Evolutionary conservation across 345 rosid genomes (phyloP).

Genomic region (Gossypioides kirkii): DNA sequence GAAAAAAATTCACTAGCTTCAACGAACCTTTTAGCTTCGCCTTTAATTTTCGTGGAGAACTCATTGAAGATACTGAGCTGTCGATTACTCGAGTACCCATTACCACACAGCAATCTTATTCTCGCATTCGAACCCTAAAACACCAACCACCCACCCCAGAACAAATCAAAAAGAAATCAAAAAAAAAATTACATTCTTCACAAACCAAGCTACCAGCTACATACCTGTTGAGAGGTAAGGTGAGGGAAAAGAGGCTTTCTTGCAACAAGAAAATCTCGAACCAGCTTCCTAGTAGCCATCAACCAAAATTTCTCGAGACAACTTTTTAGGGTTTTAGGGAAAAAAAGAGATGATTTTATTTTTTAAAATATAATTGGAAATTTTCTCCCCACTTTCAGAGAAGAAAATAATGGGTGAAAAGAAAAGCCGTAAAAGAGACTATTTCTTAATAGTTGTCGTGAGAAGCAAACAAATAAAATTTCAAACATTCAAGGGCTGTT

Average conservation of each 20-base stretch:
- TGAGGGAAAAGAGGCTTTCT: constrained; percentile 41
- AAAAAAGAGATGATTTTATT: too few species aligned
- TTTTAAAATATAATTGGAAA: too few species aligned
- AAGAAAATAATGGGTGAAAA: too few species aligned
- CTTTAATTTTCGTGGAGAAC: constrained; percentile 68
- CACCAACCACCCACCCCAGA: constrained; percentile 11
- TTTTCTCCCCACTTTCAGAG: too few species aligned
- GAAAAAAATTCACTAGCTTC: neutral
- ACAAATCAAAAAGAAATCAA: neutral
- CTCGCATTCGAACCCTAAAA: constrained; percentile 40
- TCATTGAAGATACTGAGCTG: constrained; percentile 69
- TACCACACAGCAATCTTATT: constrained; percentile 27
- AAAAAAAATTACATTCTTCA: neutral
- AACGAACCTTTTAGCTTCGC: constrained; percentile 59
- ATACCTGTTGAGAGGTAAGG: constrained; percentile 42
- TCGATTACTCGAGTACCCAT: constrained; percentile 41
- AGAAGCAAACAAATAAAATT: too few species aligned
- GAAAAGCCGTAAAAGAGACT: too few species aligned
- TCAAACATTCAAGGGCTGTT: too few species aligned
- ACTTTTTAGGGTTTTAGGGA: neutral
- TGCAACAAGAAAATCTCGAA: constrained; percentile 55
- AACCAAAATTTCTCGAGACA: neutral
- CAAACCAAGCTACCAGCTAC: too few species aligned
- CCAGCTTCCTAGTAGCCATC: constrained; percentile 75
- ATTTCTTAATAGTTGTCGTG: too few species aligned